Percentiles rank a stretch among this genome's conserved stretches.
Evolutionary conservation across 2,329 filamentous ascomycete species (phyloP).

Genomic region (Venturia pyrina): DNA sequence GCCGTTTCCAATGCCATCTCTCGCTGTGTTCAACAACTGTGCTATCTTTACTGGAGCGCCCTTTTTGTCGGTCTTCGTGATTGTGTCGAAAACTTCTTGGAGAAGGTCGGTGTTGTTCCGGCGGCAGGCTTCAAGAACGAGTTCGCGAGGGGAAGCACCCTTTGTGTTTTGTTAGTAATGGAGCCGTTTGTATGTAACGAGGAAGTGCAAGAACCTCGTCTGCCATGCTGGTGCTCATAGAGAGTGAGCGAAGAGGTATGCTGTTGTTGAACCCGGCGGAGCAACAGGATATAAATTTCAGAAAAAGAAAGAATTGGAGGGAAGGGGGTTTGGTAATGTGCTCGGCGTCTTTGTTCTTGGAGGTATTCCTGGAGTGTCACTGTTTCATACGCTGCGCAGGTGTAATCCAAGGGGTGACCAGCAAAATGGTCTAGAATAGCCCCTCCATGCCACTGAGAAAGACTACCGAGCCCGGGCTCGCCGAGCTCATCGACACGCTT

Average conservation of each 20-base stretch:
- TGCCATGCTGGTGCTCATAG: constrained; percentile 21
- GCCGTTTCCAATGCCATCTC: constrained; percentile 77
- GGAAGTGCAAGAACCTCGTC: constrained; percentile 20
- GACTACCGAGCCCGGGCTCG: no score
- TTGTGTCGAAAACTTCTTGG: constrained; percentile 56
- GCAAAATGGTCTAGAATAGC: no score
- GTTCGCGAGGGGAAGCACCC: constrained; percentile 78
- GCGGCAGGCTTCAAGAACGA: constrained; percentile 84
- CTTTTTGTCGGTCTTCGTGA: constrained; percentile 37
- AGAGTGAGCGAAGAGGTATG: neutral
- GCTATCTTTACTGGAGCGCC: constrained; percentile 51
- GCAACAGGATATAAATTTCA: neutral
- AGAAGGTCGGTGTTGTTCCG: constrained; percentile 86
- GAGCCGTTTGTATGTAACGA: neutral
- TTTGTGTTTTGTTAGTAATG: constrained; percentile 28
- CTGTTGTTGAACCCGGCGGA: neutral
- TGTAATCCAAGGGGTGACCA: neutral
- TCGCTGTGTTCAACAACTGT: constrained; percentile 72
- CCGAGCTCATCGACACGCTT: no score
- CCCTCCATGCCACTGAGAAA: no score
- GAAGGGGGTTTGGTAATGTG: neutral
- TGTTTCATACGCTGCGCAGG: neutral
- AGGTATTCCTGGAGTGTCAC: neutral
- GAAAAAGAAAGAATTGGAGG: neutral
- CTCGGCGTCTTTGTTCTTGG: neutral